A percentile compares a stretch with the other conserved stretches of the same genome.
Evolutionary conservation across 345 rosid species (phyloP).

Genomic region (Syzygium grande): DNA sequence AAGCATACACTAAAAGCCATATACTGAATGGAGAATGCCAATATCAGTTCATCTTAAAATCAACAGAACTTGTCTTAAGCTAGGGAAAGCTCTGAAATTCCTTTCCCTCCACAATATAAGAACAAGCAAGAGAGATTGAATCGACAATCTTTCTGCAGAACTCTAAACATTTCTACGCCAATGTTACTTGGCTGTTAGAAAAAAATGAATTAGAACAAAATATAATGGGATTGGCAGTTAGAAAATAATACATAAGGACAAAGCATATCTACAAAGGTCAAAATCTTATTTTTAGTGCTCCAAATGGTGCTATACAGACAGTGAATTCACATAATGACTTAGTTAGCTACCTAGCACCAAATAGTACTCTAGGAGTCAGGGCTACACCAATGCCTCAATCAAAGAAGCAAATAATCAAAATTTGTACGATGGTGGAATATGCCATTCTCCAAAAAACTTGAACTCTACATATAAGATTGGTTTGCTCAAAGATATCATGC

Average conservation of each 20-base stretch:
- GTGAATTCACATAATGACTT: neutral
- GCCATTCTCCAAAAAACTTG: neutral
- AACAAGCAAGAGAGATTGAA: neutral
- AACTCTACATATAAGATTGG: neutral
- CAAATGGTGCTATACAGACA: neutral
- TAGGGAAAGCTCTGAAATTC: neutral
- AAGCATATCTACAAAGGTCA: neutral
- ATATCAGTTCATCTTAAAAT: neutral
- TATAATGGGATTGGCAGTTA: neutral
- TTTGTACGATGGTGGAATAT: neutral
- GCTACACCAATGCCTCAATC: neutral
- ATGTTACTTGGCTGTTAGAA: neutral
- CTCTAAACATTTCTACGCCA: neutral
- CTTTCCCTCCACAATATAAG: neutral
- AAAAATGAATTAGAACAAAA: neutral
- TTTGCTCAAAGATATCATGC: neutral
- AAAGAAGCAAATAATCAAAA: neutral
- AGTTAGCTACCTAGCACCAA: neutral
- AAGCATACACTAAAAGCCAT: neutral
- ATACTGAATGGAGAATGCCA: neutral
- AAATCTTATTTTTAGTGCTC: neutral
- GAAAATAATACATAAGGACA: neutral
- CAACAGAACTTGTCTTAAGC: neutral
- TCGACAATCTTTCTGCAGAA: neutral
- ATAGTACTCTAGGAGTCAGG: neutral